These are phyloP conservation scores for Sugiyamaella chiloensis DNA, from an alignment of 805 yeast species.

Conservation along the genomic window DNA sequence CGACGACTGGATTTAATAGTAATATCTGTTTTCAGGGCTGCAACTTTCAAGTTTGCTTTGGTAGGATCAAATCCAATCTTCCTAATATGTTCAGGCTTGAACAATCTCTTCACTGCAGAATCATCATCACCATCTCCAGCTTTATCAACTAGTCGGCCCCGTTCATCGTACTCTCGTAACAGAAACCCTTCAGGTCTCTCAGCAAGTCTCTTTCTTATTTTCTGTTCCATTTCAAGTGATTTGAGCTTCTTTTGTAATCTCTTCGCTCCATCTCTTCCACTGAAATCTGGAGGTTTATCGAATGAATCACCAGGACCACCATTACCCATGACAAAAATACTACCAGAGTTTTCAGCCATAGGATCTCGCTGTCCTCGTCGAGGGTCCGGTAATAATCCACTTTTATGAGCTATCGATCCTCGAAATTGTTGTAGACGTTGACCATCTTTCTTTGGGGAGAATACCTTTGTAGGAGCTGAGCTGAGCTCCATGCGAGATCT, in stretches of 20 bases:
- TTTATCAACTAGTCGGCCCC: conserved; percentile 20
- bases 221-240: conserved; percentile 27
- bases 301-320: conserved; percentile 8
- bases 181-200: conserved; percentile 25
- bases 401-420: not conserved
- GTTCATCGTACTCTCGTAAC: conserved; percentile 24
- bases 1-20: conserved; percentile 12
- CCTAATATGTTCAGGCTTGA: conserved; percentile 25
- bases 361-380: conserved; percentile 9
- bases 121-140: conserved; percentile 5
- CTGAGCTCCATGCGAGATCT: conserved; percentile 76
- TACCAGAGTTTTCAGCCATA: conserved; percentile 6
- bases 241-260: conserved; percentile 28
- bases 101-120: conserved; percentile 11
- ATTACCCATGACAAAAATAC: conserved; percentile 27
- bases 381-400: conserved; percentile 16
- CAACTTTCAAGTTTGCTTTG: conserved; percentile 33
- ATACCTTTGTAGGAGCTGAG: conserved; percentile 51
- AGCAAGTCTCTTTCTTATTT: conserved; percentile 36
- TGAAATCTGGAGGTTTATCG: conserved; percentile 2
- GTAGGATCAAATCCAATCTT: conserved; percentile 32
- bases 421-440: conserved; percentile 2
- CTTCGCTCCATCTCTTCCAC: conserved; percentile 26
- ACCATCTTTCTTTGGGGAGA: conserved; percentile 47
- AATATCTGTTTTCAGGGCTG: conserved; percentile 22